These are phyloP conservation scores for Lodderomyces orthopsilosis DNA, from an alignment of 1,139 yeast genomes.

Conservation along the genomic window DNA sequence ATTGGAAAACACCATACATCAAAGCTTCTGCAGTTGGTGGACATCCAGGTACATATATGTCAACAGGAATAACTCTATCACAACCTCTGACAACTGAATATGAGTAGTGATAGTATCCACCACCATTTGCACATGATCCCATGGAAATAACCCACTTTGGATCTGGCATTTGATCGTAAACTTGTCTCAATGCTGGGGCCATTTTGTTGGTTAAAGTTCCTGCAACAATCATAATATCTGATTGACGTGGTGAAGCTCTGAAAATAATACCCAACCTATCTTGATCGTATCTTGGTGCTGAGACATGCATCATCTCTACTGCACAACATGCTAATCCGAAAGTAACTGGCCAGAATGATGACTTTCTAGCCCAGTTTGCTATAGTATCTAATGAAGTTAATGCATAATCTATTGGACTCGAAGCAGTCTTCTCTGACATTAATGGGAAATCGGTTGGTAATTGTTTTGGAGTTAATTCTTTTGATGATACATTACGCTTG, in stretches of 20 bases:
- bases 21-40: slow-evolving; percentile 92
- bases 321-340: slow-evolving; percentile 93
- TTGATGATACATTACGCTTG: slow-evolving; percentile 34
- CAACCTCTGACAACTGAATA: slow-evolving; percentile 90
- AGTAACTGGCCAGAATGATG: slow-evolving; percentile 92
- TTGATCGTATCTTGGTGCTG: slow-evolving; percentile 90
- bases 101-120: slow-evolving; percentile 89
- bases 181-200: slow-evolving; percentile 94
- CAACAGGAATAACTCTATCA: slow-evolving; percentile 85
- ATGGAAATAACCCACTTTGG: slow-evolving; percentile 89
- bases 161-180: slow-evolving; percentile 92
- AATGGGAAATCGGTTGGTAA: slow-evolving; percentile 47
- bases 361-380: slow-evolving; percentile 91
- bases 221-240: slow-evolving; percentile 91
- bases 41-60: slow-evolving; percentile 90
- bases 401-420: slow-evolving; percentile 70
- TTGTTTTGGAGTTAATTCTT: slow-evolving; percentile 43
- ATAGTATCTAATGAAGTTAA: slow-evolving; percentile 80
- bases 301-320: slow-evolving; percentile 94
- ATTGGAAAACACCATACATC: slow-evolving; percentile 85
- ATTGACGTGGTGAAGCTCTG: slow-evolving; percentile 93
- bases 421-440: slow-evolving; percentile 44
- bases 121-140: slow-evolving; percentile 96
- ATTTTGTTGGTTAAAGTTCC: slow-evolving; percentile 90
- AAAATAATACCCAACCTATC: slow-evolving; percentile 91